Percentiles rank a stretch among this genome's conserved stretches.
Conservation (phyloP, 2,329 filamentous ascomycete species). For the Fusarium brachygibbosum region DNA sequence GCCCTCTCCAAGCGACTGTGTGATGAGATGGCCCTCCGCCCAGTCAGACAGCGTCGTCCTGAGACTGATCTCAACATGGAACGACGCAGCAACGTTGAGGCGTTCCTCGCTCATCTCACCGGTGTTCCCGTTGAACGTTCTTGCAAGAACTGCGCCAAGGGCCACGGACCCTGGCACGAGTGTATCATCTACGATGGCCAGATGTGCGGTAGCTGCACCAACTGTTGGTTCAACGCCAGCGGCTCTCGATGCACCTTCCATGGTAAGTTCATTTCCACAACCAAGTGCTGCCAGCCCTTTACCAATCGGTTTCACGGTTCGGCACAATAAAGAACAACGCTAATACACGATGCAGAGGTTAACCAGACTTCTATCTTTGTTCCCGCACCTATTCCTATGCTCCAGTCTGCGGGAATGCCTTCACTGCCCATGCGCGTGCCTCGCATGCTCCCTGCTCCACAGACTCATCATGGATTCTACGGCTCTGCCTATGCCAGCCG, state of each 20-base stretch:
- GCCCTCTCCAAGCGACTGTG: slow-evolving; percentile 68
- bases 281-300: not conserved
- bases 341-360: slow-evolving; percentile 35
- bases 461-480: not conserved
- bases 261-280: slow-evolving; percentile 57
- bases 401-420: slow-evolving; percentile 19
- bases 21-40: slow-evolving; percentile 62
- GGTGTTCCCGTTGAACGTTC: slow-evolving; percentile 62
- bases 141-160: slow-evolving; percentile 72
- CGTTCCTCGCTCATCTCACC: slow-evolving; percentile 69
- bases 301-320: not conserved
- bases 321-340: not conserved
- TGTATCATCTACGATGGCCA: slow-evolving; percentile 72
- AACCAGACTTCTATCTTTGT: slow-evolving; percentile 39
- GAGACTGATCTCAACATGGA: slow-evolving; percentile 68
- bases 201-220: slow-evolving; percentile 73
- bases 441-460: too few relatives aligned
- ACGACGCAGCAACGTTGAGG: slow-evolving; percentile 72
- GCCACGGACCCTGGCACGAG: slow-evolving; percentile 70
- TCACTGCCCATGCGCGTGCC: not conserved
- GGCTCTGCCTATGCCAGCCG: not conserved
- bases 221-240: slow-evolving; percentile 75
- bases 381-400: slow-evolving; percentile 12
- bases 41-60: slow-evolving; percentile 65
- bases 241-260: slow-evolving; percentile 72